A percentile compares a stretch with the other conserved stretches of the same genome.
phyloP scores from a whole-genome alignment of 176 grass and related monocot genomes.

The Cenchrus purpureus region DNA sequence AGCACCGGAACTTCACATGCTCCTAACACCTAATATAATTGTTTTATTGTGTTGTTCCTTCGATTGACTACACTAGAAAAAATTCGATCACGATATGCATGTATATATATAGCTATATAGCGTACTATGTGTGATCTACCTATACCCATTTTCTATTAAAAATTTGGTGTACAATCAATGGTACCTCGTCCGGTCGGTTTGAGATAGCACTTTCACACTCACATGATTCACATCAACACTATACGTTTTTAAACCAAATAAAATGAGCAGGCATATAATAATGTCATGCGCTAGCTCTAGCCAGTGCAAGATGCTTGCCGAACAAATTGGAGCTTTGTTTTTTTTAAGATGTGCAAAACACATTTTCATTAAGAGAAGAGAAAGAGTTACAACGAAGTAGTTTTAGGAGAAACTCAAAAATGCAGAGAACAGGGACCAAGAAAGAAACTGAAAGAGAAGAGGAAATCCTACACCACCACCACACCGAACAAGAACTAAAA shows the following conservation, averaged over 20 bases:
- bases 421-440: too few species aligned
- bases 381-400: too few species aligned
- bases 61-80: background rate
- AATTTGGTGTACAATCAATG: background rate
- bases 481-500: too few species aligned
- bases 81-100: background rate
- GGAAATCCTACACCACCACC: too few species aligned
- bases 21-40: slow-evolving; percentile 16
- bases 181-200: background rate
- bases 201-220: background rate
- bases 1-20: slow-evolving; percentile 35
- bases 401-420: too few species aligned
- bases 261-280: slow-evolving; percentile 4
- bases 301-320: slow-evolving; percentile 6
- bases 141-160: background rate
- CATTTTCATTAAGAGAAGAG: too few species aligned
- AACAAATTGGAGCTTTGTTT: slow-evolving; percentile 1
- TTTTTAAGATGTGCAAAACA: too few species aligned
- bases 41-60: background rate
- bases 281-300: slow-evolving; percentile 1
- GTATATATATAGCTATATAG: background rate
- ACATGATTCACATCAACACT: slow-evolving; percentile 33
- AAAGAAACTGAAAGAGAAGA: too few species aligned
- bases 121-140: background rate
- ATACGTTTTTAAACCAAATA: background rate